phyloP scores from a whole-genome alignment of 768 basidiomycete genomes.

The Rhodocollybia butyracea region DNA sequence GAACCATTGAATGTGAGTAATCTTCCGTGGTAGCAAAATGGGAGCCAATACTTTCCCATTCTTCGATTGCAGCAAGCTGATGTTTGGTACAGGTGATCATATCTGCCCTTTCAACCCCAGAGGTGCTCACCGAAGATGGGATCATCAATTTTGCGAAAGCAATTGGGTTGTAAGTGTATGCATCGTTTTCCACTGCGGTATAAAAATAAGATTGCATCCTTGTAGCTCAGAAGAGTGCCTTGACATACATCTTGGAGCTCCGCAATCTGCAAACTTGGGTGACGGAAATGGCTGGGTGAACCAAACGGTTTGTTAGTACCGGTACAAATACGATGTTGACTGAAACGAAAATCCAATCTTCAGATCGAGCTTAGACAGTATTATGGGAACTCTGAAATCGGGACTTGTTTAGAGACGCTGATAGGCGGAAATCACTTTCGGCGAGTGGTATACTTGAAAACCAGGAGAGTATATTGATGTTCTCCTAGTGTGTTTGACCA shows the following conservation, averaged over 20 bases:
- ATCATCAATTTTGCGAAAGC: conserved; percentile 58
- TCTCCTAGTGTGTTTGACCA: conserved; percentile 6
- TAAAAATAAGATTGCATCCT: background rate
- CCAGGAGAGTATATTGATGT: background rate
- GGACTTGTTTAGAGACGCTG: conserved; percentile 77
- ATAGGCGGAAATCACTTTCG: conserved; percentile 79
- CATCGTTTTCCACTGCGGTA: background rate
- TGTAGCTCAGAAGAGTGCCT: conserved; percentile 56
- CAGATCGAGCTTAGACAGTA: conserved; percentile 74
- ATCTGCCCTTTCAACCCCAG: conserved; percentile 57
- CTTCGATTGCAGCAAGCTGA: background rate
- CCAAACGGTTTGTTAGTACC: conserved; percentile 32
- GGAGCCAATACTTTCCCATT: background rate
- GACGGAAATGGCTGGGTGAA: conserved; percentile 65
- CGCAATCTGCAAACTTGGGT: conserved; percentile 73
- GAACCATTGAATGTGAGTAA: conserved; percentile 73
- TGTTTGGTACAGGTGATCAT: conserved; percentile 47
- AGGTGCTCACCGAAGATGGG: conserved; percentile 53
- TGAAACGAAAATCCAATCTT: conserved; percentile 13
- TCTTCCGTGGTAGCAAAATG: background rate
- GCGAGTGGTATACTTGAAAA: conserved; percentile 22
- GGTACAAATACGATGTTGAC: background rate
- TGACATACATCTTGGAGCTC: conserved; percentile 63
- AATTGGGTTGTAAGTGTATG: conserved; percentile 52
- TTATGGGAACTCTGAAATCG: conserved; percentile 57